Base-by-base conservation (phyloP, 495 filamentous ascomycete genomes). In the Aspergillus cavernicola region DNA sequence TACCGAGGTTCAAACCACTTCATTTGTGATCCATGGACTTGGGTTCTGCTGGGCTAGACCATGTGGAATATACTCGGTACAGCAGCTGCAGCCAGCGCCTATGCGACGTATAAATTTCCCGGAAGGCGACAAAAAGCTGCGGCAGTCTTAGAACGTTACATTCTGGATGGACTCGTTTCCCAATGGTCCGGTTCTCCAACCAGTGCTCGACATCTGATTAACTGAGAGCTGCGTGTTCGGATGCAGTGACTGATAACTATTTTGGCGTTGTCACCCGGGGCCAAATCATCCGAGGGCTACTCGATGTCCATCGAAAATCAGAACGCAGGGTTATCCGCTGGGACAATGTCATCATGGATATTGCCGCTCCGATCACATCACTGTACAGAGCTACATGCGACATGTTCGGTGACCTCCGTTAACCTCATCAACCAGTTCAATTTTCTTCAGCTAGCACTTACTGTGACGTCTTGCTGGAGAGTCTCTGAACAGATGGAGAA, bases 111-210 rank as follows among this genome's bases (percentile, higher is more conserved):
- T 11, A 18, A 16, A 38, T 38, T 6, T n/a, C 2, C 15, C 4
- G 6, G 15, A 38, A 20, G 18, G 18, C 15, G 23, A 32, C 38
- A 12, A 60, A 50, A 15, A 39, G 33, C 16, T 13, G 29, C 12
- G n/a, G n/a, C n/a, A n/a, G n/a, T 13, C 2, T 58, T 55, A 55
- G 50, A 50, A 28, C n/a, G n/a, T 32, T 61, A 61, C 20, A 33
- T 61, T 10, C 51, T 57, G n/a, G 52, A 61, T 40, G 59, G 59
- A 3, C n/a, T 58, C 3, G 58, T 61, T 26, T 61, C 59, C 4
- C 59, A 61, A 38, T 51, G 55, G 22, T 61, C 59, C 6, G 59
- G 59, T 1, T 55, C 59, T 10, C 59, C 55, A 32, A 32, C 54
- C 3, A 55, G 50, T 31, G 51, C 59, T 43, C 55, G 51, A 13